Evolutionary conservation across 768 basidiomycete species (phyloP).

Genomic region (Mycena chlorophos): DNA sequence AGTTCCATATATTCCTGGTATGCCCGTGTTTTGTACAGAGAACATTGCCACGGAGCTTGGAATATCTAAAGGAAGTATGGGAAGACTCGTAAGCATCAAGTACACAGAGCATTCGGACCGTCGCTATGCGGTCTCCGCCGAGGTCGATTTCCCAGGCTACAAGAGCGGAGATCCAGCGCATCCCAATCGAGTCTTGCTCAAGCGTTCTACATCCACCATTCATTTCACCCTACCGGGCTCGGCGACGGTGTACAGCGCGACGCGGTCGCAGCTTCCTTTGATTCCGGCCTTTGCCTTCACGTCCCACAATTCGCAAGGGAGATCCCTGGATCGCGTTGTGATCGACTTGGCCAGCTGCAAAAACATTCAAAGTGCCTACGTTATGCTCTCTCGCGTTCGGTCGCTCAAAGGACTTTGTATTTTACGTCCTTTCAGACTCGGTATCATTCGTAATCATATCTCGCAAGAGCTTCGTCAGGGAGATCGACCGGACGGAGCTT

Average conservation of each 20-base stretch:
- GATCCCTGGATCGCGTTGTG: constrained; percentile 4
- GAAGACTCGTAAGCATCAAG: constrained; percentile 7
- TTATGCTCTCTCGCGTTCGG: constrained; percentile 8
- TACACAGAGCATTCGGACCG: constrained; percentile 6
- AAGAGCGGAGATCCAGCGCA: not conserved
- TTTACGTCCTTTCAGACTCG: constrained; percentile 6
- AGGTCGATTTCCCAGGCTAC: constrained; percentile 12
- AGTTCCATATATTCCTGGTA: constrained; percentile 11
- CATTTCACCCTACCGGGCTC: constrained; percentile 9
- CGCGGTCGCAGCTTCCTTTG: constrained; percentile 12
- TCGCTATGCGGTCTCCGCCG: constrained; percentile 13
- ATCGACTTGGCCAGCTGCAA: constrained; percentile 10
- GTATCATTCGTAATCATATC: constrained; percentile 8
- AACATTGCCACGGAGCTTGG: constrained; percentile 16
- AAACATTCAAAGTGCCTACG: constrained; percentile 10
- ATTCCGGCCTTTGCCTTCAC: constrained; percentile 17
- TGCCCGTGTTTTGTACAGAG: constrained; percentile 14
- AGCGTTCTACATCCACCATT: not conserved
- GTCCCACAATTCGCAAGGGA: constrained; percentile 12
- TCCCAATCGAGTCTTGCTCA: constrained; percentile 11
- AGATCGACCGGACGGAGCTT: constrained; percentile 5
- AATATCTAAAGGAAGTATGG: constrained; percentile 12
- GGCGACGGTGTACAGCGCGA: constrained; percentile 8
- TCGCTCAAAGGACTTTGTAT: constrained; percentile 7
- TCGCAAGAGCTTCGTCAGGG: constrained; percentile 4